Conservation (phyloP, 1,284 basidiomycete species). For the Malassezia nana region DNA sequence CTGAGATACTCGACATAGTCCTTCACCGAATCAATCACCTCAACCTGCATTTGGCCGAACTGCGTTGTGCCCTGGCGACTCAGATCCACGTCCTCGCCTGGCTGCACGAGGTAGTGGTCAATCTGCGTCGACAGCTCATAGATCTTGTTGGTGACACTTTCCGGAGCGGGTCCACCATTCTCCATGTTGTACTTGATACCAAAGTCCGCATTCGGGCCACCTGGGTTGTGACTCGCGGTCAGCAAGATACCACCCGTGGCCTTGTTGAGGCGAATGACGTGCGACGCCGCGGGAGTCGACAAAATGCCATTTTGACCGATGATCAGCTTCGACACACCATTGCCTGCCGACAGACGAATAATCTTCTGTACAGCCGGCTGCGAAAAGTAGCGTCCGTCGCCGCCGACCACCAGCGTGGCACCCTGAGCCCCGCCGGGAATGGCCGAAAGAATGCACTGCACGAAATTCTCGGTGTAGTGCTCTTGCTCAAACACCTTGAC, state of each 20-base stretch:
- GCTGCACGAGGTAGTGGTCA: conserved; percentile 71
- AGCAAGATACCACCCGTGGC: conserved; percentile 92
- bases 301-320: conserved; percentile 67
- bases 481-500: conserved; percentile 51
- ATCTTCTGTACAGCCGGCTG: conserved; percentile 82
- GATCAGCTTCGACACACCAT: conserved; percentile 51
- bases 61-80: conserved; percentile 68
- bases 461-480: conserved; percentile 98
- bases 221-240: conserved; percentile 96
- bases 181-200: conserved; percentile 98
- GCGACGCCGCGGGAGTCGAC: conserved; percentile 91
- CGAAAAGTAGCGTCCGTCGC: conserved; percentile 89
- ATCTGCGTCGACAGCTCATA: conserved; percentile 83
- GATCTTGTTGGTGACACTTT: conserved; percentile 85
- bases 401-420: conserved; percentile 84
- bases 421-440: conserved; percentile 63
- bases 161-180: conserved; percentile 93
- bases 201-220: conserved; percentile 92
- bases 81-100: conserved; percentile 71
- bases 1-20: conserved; percentile 79
- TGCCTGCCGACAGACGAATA: conserved; percentile 79
- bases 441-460: conserved; percentile 86
- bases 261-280: conserved; percentile 89
- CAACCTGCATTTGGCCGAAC: conserved; percentile 61
- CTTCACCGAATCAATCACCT: conserved; percentile 84